A percentile compares a stretch with the other conserved stretches of the same genome.
Conservation (phyloP, 78 protist genomes). For the Blattamonas nauphoetae region DNA sequence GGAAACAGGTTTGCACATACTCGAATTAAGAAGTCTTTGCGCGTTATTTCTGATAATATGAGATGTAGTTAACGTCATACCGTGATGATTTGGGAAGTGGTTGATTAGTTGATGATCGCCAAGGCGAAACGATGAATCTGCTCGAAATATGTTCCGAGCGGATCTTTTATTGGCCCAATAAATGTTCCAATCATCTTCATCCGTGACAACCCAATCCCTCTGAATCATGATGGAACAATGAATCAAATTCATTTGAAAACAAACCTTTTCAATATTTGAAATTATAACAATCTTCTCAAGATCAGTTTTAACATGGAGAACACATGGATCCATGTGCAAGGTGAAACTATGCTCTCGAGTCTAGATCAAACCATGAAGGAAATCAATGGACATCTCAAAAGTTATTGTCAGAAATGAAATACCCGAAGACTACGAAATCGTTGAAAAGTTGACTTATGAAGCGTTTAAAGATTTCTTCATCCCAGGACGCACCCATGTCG, state of each 20-base stretch:
- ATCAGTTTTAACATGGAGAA: neutral
- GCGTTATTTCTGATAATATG: neutral
- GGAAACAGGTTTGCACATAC: neutral
- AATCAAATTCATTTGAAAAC: neutral
- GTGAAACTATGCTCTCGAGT: too few relatives aligned
- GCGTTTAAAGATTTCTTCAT: too few relatives aligned
- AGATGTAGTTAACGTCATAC: conserved; percentile 14
- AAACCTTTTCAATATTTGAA: neutral
- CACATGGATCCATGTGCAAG: too few relatives aligned
- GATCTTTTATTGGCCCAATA: conserved; percentile 22
- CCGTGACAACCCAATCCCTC: neutral
- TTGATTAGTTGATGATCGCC: conserved; percentile 23
- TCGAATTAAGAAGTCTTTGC: neutral
- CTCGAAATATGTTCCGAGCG: neutral
- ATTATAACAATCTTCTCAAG: neutral
- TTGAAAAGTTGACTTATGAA: too few relatives aligned
- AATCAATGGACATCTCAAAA: too few relatives aligned
- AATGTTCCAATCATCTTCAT: conserved; percentile 22
- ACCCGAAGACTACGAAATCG: too few relatives aligned
- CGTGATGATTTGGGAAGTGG: conserved; percentile 60
- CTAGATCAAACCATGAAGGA: too few relatives aligned
- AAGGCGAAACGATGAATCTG: conserved; percentile 19
- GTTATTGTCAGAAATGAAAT: too few relatives aligned
- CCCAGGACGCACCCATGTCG: too few relatives aligned
- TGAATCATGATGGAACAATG: neutral